Evolutionary conservation across 306 rosid genomes (phyloP).

Genomic region (Dalbergia oliveri): DNA sequence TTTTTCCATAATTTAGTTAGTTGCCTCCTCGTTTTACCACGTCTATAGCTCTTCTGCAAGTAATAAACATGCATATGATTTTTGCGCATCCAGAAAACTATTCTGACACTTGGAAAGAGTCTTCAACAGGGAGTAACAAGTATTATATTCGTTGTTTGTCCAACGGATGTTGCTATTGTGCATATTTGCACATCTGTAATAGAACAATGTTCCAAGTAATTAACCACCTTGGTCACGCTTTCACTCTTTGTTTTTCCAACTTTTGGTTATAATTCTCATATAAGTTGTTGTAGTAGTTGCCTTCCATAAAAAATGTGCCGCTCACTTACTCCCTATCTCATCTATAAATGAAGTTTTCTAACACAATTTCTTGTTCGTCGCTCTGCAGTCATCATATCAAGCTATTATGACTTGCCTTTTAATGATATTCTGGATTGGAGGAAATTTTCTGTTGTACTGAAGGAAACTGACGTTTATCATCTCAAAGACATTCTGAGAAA

Average conservation of each 20-base stretch:
- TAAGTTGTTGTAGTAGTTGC: not conserved
- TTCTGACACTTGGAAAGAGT: conserved; percentile 15
- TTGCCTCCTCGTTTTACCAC: not conserved
- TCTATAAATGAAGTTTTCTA: conserved; percentile 11
- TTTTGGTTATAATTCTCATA: not conserved
- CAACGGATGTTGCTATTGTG: not conserved
- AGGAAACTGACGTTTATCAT: conserved; percentile 40
- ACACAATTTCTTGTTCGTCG: conserved; percentile 16
- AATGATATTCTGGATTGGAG: conserved; percentile 52
- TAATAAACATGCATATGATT: not conserved
- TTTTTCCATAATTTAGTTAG: not conserved
- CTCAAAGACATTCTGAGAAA: conserved; percentile 36
- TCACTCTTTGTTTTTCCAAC: no score
- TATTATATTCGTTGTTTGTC: not conserved
- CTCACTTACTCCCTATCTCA: not conserved
- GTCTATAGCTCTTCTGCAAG: not conserved
- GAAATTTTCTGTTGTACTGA: conserved; percentile 43
- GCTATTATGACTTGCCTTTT: conserved; percentile 47
- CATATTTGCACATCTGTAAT: not conserved
- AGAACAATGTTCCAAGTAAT: not conserved
- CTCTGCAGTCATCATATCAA: conserved; percentile 49
- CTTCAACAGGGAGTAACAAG: conserved; percentile 20
- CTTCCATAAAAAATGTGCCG: not conserved
- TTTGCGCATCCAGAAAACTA: not conserved
- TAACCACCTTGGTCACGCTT: not conserved